Evolutionary conservation across 306 rosid genomes (phyloP).

Genomic region (Quercus suber): DNA sequence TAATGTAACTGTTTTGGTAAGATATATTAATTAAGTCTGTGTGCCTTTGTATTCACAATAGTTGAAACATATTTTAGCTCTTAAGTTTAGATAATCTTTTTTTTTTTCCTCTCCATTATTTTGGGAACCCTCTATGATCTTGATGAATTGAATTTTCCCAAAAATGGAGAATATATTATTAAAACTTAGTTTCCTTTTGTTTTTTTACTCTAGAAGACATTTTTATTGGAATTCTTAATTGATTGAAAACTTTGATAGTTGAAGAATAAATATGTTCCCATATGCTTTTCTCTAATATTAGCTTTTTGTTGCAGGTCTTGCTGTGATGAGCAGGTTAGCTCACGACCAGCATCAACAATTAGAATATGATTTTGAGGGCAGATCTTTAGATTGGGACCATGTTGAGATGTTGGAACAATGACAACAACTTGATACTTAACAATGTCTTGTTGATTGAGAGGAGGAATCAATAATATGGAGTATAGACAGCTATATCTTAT

Average conservation of each 20-base stretch:
- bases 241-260: not conserved
- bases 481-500: not conserved
- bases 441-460: not conserved
- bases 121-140: too few species aligned
- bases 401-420: not conserved
- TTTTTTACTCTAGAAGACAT: too few species aligned
- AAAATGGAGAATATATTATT: not conserved
- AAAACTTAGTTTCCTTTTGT: not conserved
- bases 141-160: not conserved
- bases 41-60: too few species aligned
- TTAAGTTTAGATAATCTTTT: too few species aligned
- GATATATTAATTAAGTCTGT: too few species aligned
- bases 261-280: not conserved
- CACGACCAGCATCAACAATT: slow-evolving; percentile 33
- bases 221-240: too few species aligned
- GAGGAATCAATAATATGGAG: not conserved
- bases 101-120: too few species aligned
- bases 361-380: slow-evolving; percentile 39
- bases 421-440: not conserved
- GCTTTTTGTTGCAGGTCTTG: slow-evolving; percentile 41
- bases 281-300: slow-evolving; percentile 1
- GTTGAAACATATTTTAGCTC: too few species aligned
- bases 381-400: slow-evolving; percentile 20
- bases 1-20: too few species aligned
- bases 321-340: slow-evolving; percentile 49